Base-by-base conservation (phyloP, 176 grass and related monocot species). In the Aegilops umbellulata region DNA sequence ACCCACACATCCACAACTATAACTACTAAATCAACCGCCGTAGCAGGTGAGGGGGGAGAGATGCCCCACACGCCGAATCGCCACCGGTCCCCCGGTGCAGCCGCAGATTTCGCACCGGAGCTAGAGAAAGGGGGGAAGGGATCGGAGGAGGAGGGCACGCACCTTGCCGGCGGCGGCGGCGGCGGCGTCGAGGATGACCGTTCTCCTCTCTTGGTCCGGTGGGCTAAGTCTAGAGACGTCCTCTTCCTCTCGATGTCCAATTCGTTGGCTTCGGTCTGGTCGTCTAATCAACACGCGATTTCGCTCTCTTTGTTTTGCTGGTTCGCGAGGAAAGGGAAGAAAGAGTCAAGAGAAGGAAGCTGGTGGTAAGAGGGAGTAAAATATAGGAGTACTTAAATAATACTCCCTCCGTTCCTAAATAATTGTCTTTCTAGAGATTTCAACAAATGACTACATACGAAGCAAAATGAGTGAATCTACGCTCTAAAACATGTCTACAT, bases 211-310 rank as follows among this genome's bases (percentile, higher is more conserved):
- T 24, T 32, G 23, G 19, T 5, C 47, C 20, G 17, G 57, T 74
- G 14, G 25, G 6, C 69, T 35, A 74, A 74, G 82, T 46, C 26
- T 16, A 64, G 10, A 47, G 31, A 75, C 31, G 4, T 63, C 19
- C 12, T 63, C 15, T 31, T 70, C 32, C 19, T 53, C 39, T 30
- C 15, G 73, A 75, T 76, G 47, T 26, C 65, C 29, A 16, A 66
- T 44, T 73, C 57, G 6, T 39, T 80, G 39, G 65, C 34, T 8
- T 86, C 7, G 49, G 84, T 27, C 30, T 42, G 69, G 70, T 82
- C 77, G 61, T 68, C 84, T 82, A 44, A 81, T 53, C 73, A 77
- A 27, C 69, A 67, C 60, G 86, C 69, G 17, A 31, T 87, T 57
- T 82, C 6, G 42, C 42, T 7, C 10, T 15, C 22, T 17, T n/a